Evolutionary conservation across 495 filamentous ascomycete genomes (phyloP), one percentile per base, ranked within the genome.

Genomic region (Collariella sp.): DNA sequence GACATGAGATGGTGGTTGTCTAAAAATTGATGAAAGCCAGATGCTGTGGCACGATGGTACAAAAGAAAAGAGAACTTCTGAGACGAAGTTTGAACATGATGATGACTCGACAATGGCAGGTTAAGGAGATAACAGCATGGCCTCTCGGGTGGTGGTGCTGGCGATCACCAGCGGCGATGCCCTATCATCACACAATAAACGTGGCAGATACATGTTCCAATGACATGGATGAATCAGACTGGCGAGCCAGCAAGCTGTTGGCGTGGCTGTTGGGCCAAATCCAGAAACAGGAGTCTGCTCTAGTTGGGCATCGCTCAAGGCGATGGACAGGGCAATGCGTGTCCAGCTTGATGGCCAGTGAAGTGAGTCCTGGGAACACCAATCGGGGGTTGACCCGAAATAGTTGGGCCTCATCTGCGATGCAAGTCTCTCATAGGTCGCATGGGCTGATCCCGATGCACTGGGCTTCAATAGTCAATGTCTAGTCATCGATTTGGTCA

Each of bases 331-430:
- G 19, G 2, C 3, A 38, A n/a, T 50, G 36, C 48, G 48, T 51
- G 50, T 43, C 29, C 26, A 18, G 26, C 26, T 51, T 52, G 9
- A 7, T 43, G 35, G 40, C 50, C 50, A 52, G 50, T 44, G 50
- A 35, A 31, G 23, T 43, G 20, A 11, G 26, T 15, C 5, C 16
- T 23, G 5, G 4, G 7, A 7, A 34, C 12, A 13, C 39, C 50
- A 51, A 51, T 52, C 22, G 50, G 38, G 24, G 29, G 2, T 35
- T 16, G 11, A 29, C 11, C 49, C 7, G 18, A 9, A 10, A 3
- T 5, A 19, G n/a, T 15, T 12, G 7, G 43, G 7, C 22, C 38
- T 16, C 18, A 7, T 0, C 7, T 31, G 3, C 29, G n/a, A 7
- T n/a, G 19, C 26, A 26, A 5, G 20, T 1, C 16, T 11, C 13